These are phyloP conservation scores for Cylindrotheca fusiformis DNA, from an alignment of 108 stramenopile species.

Conservation along the genomic window DNA sequence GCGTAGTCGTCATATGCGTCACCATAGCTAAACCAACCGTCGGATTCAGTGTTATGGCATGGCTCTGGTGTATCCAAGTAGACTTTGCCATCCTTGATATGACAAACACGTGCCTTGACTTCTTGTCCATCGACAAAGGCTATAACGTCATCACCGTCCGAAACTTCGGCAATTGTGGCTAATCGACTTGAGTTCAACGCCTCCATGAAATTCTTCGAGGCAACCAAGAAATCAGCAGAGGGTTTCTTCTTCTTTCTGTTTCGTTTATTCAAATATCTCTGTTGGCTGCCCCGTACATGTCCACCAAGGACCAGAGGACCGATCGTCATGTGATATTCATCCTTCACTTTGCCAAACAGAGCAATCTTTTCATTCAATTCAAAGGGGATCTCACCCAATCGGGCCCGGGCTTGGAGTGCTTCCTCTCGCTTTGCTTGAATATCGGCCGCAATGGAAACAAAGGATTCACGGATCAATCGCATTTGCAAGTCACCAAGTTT, in stretches of 20 bases:
- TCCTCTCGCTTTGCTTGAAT: neutral
- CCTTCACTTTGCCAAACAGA: neutral
- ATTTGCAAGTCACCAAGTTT: slow-evolving; percentile 7
- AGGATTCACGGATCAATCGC: neutral
- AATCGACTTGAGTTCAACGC: neutral
- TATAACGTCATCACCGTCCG: neutral
- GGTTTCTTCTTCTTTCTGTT: neutral
- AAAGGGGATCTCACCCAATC: neutral
- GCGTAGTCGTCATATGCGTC: neutral
- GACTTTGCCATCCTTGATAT: neutral
- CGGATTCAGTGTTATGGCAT: neutral
- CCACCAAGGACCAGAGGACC: neutral
- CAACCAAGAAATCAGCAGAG: neutral
- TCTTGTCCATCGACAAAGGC: neutral
- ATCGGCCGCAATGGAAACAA: neutral
- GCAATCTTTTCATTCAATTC: neutral
- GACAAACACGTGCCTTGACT: neutral
- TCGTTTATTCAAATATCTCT: neutral
- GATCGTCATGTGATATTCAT: neutral
- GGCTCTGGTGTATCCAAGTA: neutral
- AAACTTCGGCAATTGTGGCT: neutral
- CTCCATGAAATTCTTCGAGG: neutral
- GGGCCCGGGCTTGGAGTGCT: neutral
- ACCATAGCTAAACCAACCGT: neutral
- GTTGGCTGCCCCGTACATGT: neutral